Base-by-base conservation (phyloP, 345 rosid species). In the Erysimum cheiranthoides region DNA sequence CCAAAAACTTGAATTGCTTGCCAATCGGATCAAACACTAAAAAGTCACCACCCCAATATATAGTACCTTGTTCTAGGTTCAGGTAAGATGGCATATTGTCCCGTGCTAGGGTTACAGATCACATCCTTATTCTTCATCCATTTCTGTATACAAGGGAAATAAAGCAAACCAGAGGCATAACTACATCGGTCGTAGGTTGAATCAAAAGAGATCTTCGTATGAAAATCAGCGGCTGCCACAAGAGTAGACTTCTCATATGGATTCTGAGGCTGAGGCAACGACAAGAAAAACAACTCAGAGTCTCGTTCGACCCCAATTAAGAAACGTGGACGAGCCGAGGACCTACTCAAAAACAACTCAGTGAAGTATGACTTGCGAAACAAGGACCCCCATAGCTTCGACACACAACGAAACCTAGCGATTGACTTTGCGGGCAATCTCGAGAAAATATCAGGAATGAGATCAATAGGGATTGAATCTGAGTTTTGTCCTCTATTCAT, bases 31-130 rank as follows among this genome's bases (percentile, higher is more conserved):
- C 46, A 2, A 42, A 42, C 46, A n/a, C 46, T 42, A 42, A 5
- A 42, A 42, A 42, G 7, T 16, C 8, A 43, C 17, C 17, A 13
- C 47, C 47, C 16, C 7, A 5, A n/a, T n/a, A n/a, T n/a, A 13
- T 16, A 1, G 47, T 43, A 2, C 0, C 6, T 43, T 14, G 3
- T 14, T 51, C 8, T 5, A n/a, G 13, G 3, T 5, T 51, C 56
- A 51, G 56, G 56, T 51, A 51, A 51, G 32, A 51, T 11, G 31
- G 31, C 30, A 51, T 51, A 51, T 31, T 51, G 8, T 51, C n/a
- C 56, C 7, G 31, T 50, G 31, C 28, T 50, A 4, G 56, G 56
- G 13, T 50, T 50, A 10, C 56, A 50, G 21, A 50, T 21, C 1
- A 10, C 14, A 1, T 10, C 0, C 13, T 50, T 21, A 21, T 21